phyloP scores from a whole-genome alignment of 768 basidiomycete species.

The Lentinula edodes region DNA sequence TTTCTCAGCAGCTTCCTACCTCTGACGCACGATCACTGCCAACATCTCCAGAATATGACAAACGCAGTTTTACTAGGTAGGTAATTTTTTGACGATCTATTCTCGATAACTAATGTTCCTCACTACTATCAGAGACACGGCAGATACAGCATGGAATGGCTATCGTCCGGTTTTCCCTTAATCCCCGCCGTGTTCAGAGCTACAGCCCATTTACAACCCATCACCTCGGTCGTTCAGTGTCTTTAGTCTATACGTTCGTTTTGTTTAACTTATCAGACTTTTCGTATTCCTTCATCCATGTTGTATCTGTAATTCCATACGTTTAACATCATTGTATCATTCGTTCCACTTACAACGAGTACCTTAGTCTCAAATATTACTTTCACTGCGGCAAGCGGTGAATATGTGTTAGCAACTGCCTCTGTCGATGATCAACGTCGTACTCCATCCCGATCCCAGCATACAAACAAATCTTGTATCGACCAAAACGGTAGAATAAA shows the following conservation, averaged over 20 bases:
- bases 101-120: no score
- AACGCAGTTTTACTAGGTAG: no score
- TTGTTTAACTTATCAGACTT: neutral
- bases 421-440: no score
- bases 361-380: neutral
- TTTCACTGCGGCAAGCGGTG: no score
- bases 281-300: neutral
- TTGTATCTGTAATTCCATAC: neutral
- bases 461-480: no score
- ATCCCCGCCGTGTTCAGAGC: neutral
- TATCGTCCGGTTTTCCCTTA: neutral
- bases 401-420: no score
- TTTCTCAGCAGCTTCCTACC: neutral
- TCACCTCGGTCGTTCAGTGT: neutral
- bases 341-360: neutral
- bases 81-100: no score
- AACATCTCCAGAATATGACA: neutral
- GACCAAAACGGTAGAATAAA: no score
- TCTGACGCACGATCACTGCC: constrained; percentile 3
- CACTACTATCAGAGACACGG: no score
- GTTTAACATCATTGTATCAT: neutral
- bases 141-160: neutral
- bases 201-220: no score
- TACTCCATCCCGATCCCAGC: no score
- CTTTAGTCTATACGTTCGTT: neutral